These are phyloP conservation scores for Plantago lanceolata DNA, from an alignment of 305 asterid genomes.

Conservation along the genomic window DNA sequence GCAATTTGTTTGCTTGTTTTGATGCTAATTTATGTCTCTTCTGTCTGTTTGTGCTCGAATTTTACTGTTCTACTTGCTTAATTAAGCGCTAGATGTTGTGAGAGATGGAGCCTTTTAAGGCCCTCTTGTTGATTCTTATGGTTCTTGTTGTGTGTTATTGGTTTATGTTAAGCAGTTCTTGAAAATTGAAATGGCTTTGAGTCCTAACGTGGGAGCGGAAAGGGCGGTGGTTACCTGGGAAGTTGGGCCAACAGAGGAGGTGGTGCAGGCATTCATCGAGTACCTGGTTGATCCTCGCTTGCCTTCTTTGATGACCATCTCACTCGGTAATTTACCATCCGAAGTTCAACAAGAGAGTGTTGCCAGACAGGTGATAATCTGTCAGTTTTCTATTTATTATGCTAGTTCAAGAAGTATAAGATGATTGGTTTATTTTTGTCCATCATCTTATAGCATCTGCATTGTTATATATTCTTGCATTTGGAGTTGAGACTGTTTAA, in stretches of 20 bases:
- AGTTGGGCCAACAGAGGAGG: constrained; percentile 42
- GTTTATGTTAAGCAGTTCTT: constrained; percentile 11
- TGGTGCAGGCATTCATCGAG: constrained; percentile 46
- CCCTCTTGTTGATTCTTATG: background rate
- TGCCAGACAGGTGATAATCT: constrained; percentile 60
- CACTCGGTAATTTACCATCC: constrained; percentile 23
- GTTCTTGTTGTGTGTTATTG: constrained; percentile 10
- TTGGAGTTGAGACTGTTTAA: too few relatives aligned
- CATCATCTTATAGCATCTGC: background rate
- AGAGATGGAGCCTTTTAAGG: background rate
- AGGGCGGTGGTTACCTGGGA: constrained; percentile 22
- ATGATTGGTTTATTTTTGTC: background rate
- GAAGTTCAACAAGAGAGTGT: constrained; percentile 34
- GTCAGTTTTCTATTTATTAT: constrained; percentile 2
- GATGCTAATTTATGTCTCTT: too few relatives aligned
- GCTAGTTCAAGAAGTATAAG: constrained; percentile 3
- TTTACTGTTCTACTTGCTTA: background rate
- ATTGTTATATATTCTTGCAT: too few relatives aligned
- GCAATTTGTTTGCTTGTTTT: background rate
- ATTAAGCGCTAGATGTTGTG: background rate
- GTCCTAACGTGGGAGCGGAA: background rate
- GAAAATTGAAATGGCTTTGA: constrained; percentile 8
- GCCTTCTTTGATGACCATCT: constrained; percentile 22
- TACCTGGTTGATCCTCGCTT: constrained; percentile 47
- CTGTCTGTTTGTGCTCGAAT: background rate